Conservation (phyloP, 768 basidiomycete species). For the Mycena indigotica region DNA sequence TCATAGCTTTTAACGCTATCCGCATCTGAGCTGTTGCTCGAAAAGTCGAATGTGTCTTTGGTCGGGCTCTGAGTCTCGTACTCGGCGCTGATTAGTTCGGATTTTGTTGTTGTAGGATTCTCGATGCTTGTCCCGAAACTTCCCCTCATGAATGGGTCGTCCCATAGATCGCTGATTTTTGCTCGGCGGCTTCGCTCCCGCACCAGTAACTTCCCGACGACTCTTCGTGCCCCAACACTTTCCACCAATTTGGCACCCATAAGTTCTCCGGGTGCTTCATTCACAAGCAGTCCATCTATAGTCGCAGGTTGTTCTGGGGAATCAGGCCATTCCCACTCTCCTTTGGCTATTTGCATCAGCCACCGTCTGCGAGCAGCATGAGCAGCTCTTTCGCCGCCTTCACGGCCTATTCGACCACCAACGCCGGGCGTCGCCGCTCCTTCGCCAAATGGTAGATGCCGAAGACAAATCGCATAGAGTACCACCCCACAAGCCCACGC, state of each 20-base stretch:
- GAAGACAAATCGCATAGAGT: conserved; percentile 71
- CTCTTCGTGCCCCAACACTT: conserved; percentile 48
- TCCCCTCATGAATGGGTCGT: conserved; percentile 50
- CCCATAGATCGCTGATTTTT: conserved; percentile 65
- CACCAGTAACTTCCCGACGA: conserved; percentile 67
- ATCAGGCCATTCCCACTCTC: conserved; percentile 75
- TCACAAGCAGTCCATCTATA: conserved; percentile 1
- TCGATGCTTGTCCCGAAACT: conserved; percentile 12
- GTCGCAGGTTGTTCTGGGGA: background rate
- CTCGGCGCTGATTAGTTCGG: conserved; percentile 10
- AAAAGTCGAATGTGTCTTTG: background rate
- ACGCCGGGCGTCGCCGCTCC: conserved; percentile 33
- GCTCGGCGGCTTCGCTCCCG: conserved; percentile 69
- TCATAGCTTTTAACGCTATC: conserved; percentile 7
- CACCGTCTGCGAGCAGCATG: conserved; percentile 51
- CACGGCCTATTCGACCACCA: conserved; percentile 36
- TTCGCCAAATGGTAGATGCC: conserved; percentile 75
- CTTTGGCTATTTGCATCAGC: conserved; percentile 79
- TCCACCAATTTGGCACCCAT: conserved; percentile 40
- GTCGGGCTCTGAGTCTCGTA: conserved; percentile 18
- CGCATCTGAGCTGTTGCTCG: conserved; percentile 9
- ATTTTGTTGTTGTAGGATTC: background rate
- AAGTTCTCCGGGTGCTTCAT: conserved; percentile 33
- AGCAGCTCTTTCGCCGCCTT: conserved; percentile 27
- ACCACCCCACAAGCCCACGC: conserved; percentile 92